These are phyloP conservation scores for Zoysia pacifica DNA, from an alignment of 176 grass and related monocot species.

Conservation along the genomic window DNA sequence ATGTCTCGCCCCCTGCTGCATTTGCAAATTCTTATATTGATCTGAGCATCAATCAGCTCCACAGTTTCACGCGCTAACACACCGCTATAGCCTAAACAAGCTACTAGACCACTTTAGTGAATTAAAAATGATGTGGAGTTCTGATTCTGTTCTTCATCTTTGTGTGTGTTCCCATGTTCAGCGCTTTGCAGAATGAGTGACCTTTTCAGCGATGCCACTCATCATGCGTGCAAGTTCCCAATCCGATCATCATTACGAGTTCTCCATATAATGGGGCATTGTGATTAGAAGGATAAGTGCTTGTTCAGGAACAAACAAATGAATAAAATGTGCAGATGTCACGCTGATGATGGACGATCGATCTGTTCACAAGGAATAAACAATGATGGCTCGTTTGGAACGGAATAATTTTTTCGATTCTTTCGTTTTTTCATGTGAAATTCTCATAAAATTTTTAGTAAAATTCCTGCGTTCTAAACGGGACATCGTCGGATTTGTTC, in stretches of 20 bases:
- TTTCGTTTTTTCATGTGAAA: too few species aligned
- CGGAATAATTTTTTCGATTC: too few species aligned
- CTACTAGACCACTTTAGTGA: too few species aligned
- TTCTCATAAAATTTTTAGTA: too few species aligned
- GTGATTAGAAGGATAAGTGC: too few species aligned
- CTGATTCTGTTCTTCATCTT: neutral
- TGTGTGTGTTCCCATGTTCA: slow-evolving; percentile 4
- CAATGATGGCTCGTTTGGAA: too few species aligned
- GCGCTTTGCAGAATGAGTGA: slow-evolving; percentile 13
- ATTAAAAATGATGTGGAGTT: neutral
- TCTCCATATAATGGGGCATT: neutral
- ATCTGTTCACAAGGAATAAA: too few species aligned
- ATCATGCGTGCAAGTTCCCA: slow-evolving; percentile 15
- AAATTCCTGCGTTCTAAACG: too few species aligned
- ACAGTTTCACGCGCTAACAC: neutral
- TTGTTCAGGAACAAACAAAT: too few species aligned
- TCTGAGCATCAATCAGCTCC: neutral
- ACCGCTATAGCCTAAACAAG: neutral
- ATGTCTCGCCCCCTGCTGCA: neutral
- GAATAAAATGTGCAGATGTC: too few species aligned
- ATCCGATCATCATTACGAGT: neutral
- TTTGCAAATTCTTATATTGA: neutral
- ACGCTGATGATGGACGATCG: too few species aligned
- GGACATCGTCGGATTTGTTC: neutral
- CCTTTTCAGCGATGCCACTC: slow-evolving; percentile 24